A percentile compares a stretch with the other conserved stretches of the same genome.
phyloP scores from a whole-genome alignment of 192 early-diverging fungal species.

The Funneliformis mosseae region DNA sequence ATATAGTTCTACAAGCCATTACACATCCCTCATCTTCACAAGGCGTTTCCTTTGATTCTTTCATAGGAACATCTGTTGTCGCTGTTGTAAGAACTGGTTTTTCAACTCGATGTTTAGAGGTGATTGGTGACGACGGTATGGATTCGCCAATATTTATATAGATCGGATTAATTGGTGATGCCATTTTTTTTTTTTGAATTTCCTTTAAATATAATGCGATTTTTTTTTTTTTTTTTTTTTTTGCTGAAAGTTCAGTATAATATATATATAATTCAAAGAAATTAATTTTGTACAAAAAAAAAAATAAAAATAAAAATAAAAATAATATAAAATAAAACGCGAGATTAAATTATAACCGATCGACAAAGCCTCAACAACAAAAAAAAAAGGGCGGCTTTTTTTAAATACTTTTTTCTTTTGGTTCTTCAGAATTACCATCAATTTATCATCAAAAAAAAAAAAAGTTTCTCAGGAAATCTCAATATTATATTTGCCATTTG shows the following conservation, averaged over 20 bases:
- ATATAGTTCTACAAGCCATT: not conserved
- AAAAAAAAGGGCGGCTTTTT: not conserved
- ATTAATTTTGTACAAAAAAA: no score
- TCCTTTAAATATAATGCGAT: not conserved
- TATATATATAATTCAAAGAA: no score
- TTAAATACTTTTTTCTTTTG: not conserved
- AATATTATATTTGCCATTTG: not conserved
- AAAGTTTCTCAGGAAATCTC: no score
- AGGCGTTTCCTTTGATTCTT: not conserved
- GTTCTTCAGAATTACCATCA: not conserved
- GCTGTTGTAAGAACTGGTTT: not conserved
- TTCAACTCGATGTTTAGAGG: not conserved
- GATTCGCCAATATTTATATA: not conserved
- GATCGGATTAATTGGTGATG: not conserved
- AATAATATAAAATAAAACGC: not conserved
- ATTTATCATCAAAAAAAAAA: not conserved
- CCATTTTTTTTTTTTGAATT: not conserved
- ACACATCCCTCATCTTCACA: slow-evolving; percentile 8
- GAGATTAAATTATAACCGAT: not conserved
- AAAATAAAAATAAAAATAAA: no score
- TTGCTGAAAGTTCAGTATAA: no score
- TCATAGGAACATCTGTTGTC: not conserved
- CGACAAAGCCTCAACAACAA: not conserved
- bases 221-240: no score
- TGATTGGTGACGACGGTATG: not conserved